Conservation (phyloP, 495 filamentous ascomycete species). For the Hypoxylon crocopeplum region DNA sequence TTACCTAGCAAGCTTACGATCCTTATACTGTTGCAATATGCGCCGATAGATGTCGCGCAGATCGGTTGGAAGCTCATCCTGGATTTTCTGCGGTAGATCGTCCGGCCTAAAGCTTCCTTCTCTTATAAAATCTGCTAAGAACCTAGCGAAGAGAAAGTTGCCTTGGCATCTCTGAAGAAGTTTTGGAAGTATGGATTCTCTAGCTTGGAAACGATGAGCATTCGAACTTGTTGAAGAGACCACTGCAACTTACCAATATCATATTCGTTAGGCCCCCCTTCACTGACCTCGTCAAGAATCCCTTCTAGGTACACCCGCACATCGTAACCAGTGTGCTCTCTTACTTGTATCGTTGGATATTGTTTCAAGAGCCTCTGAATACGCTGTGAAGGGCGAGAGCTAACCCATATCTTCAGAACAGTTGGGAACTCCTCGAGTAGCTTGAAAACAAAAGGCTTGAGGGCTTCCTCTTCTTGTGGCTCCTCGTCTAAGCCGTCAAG, state of each 20-base stretch:
- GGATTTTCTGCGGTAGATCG: not conserved
- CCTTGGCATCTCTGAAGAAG: not conserved
- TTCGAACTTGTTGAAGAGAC: no score
- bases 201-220: not conserved
- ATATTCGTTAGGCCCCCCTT: not conserved
- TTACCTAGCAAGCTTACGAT: not conserved
- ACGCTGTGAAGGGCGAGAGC: not conserved
- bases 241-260: not conserved
- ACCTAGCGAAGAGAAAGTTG: slow-evolving; percentile 2
- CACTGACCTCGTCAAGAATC: not conserved
- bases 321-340: not conserved
- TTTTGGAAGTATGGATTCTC: not conserved
- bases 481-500: slow-evolving; percentile 1
- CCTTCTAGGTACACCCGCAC: not conserved
- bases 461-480: not conserved
- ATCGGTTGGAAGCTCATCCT: not conserved
- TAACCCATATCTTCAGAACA: not conserved
- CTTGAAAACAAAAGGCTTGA: not conserved
- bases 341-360: not conserved
- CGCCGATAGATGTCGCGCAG: not conserved
- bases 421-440: not conserved
- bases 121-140: not conserved
- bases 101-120: not conserved
- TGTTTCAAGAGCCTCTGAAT: not conserved
- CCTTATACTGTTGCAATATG: not conserved